Evolutionary conservation across 768 basidiomycete species (phyloP).

Genomic region (Naganishia antarctica): DNA sequence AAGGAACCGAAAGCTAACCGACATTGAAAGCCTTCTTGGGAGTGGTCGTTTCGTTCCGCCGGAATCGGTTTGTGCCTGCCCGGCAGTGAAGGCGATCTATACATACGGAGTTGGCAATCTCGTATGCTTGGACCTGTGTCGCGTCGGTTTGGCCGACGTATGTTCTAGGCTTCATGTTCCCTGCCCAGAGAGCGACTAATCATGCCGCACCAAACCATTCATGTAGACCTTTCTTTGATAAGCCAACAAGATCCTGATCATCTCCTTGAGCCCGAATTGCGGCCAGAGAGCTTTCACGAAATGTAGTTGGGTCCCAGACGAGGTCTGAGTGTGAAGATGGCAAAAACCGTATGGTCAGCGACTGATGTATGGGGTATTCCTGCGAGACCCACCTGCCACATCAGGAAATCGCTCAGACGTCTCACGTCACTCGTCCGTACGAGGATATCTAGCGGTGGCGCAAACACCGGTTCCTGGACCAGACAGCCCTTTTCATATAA

Average conservation of each 20-base stretch:
- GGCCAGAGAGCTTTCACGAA: conserved; percentile 86
- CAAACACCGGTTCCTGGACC: neutral
- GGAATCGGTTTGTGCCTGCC: too few species aligned
- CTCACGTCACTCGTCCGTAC: conserved; percentile 87
- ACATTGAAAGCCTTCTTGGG: too few species aligned
- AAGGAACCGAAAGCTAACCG: too few species aligned
- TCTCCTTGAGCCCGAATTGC: conserved; percentile 77
- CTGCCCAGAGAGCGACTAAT: neutral
- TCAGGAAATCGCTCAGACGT: conserved; percentile 78
- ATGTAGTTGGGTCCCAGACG: conserved; percentile 78
- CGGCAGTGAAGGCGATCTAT: too few species aligned
- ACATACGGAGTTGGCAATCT: too few species aligned
- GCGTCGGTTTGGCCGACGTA: too few species aligned
- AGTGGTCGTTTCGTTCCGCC: too few species aligned
- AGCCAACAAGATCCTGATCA: conserved; percentile 78
- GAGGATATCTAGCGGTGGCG: conserved; percentile 78
- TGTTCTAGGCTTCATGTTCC: too few species aligned
- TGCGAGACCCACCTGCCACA: conserved; percentile 92
- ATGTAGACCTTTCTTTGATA: conserved; percentile 76
- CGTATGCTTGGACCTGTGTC: too few species aligned
- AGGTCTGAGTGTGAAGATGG: conserved; percentile 55
- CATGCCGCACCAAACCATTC: conserved; percentile 2
- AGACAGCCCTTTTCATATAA: neutral
- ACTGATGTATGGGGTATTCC: too few species aligned
- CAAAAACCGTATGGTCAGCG: too few species aligned